These are phyloP conservation scores for Fonsecaea pugnacius DNA, from an alignment of 2,329 filamentous ascomycete species.

Conservation along the genomic window DNA sequence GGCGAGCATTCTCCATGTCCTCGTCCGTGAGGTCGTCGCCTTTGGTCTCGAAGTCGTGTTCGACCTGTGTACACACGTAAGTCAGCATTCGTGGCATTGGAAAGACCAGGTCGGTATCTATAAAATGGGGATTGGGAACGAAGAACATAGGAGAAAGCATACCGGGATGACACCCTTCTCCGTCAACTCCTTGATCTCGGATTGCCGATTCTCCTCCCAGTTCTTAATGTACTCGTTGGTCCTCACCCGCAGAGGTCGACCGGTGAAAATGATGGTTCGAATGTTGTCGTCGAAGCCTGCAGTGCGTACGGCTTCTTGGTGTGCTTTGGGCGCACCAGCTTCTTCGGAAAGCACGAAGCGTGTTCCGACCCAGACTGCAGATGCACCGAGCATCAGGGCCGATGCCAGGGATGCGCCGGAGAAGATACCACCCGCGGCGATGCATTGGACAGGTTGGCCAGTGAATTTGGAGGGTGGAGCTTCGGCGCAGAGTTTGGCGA, in stretches of 20 bases:
- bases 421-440: conserved; percentile 92
- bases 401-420: conserved; percentile 90
- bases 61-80: conserved; percentile 52
- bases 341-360: conserved; percentile 93
- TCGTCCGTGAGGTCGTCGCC: conserved; percentile 76
- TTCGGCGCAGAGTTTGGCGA: conserved; percentile 78
- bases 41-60: conserved; percentile 88
- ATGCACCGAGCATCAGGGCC: conserved; percentile 87
- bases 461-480: conserved; percentile 80
- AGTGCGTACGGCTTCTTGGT: conserved; percentile 94
- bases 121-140: background rate
- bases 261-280: conserved; percentile 98
- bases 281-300: conserved; percentile 94
- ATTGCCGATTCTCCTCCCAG: conserved; percentile 90
- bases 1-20: conserved; percentile 85
- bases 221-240: conserved; percentile 92
- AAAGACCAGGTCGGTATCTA: background rate
- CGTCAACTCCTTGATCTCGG: conserved; percentile 92
- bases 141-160: background rate
- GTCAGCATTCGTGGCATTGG: background rate
- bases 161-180: conserved; percentile 84
- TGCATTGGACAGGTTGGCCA: conserved; percentile 82
- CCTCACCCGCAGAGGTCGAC: conserved; percentile 88
- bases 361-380: conserved; percentile 94
- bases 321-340: conserved; percentile 87